These are phyloP conservation scores for Psidium guajava DNA, from an alignment of 345 rosid genomes.

Conservation along the genomic window DNA sequence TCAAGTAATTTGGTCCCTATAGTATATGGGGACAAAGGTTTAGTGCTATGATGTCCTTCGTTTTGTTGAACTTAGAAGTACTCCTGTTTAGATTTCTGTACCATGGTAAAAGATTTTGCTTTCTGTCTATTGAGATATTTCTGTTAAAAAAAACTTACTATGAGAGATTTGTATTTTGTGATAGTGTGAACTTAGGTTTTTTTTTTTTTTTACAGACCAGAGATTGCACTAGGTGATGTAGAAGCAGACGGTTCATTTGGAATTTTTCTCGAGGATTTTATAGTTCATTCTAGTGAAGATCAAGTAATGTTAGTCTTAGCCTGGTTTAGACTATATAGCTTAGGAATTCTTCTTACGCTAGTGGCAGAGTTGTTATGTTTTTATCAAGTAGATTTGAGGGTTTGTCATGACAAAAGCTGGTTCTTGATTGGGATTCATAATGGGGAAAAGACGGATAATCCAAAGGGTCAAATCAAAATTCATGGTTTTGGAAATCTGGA, in stretches of 20 bases:
- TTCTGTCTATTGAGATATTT: background rate
- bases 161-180: background rate
- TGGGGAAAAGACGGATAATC: background rate
- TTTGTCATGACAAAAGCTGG: background rate
- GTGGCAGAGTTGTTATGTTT: background rate
- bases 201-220: background rate
- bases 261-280: background rate
- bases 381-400: background rate
- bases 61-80: background rate
- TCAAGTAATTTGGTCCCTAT: background rate
- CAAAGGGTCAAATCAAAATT: background rate
- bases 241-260: background rate
- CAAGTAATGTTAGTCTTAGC: background rate
- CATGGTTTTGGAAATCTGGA: background rate
- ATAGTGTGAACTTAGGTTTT: background rate
- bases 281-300: background rate
- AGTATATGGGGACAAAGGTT: background rate
- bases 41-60: background rate
- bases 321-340: background rate
- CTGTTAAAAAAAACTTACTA: background rate
- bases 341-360: background rate
- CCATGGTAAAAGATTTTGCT: background rate
- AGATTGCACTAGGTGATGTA: background rate
- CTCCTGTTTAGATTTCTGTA: background rate
- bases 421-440: background rate